Base-by-base conservation (phyloP, 176 grass and related monocot species). In the Echinochloa phyllopogon region DNA sequence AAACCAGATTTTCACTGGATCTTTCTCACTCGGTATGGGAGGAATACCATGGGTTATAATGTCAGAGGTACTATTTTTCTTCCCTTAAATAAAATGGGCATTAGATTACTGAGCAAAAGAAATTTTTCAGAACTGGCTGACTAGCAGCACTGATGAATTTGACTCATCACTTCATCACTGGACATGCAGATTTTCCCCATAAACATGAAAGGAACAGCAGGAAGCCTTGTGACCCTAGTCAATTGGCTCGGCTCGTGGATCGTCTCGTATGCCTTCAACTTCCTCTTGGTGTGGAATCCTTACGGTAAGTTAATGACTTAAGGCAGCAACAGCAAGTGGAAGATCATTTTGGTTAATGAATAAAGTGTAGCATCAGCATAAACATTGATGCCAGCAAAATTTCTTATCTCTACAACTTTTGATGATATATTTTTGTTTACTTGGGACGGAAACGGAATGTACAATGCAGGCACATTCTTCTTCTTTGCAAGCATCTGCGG, bases 41-140 rank as follows among this genome's bases (percentile, higher is more conserved):
- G 89, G 79, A 69, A 94, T 97, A 71, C 94, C 94, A 56, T 97
- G 94, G 94, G 92, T 97, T 59, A 94, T 94, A 83, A 94, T 97
- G 94, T 97, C 92, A 63, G 92, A 97, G 94, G 94, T 94, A 81
- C 57, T 8, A 40, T 68, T 21, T 33, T 33, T 33, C 29, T 33
- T 33, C 29, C 29, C 29, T 33, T 33, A 33, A 33, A 33, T 33
- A 33, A 33, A 33, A 33, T 33, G 29, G 29, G 29, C 29, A 33
- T 33, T 33, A 33, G 29, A 33, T 33, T 33, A 33, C 2, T 33
- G 29, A 33, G 29, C 29, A 33, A 33, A 33, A 33, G 29, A 33
- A 33, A 33, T 1, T 33, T 33, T 33, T 33, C 29, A 33, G 29
- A 33, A 33, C 29, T 33, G 29, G 29, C 29, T 33, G 29, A 33